Base-by-base conservation (phyloP, 2,329 filamentous ascomycete genomes). In the Aspergillus sp. region DNA sequence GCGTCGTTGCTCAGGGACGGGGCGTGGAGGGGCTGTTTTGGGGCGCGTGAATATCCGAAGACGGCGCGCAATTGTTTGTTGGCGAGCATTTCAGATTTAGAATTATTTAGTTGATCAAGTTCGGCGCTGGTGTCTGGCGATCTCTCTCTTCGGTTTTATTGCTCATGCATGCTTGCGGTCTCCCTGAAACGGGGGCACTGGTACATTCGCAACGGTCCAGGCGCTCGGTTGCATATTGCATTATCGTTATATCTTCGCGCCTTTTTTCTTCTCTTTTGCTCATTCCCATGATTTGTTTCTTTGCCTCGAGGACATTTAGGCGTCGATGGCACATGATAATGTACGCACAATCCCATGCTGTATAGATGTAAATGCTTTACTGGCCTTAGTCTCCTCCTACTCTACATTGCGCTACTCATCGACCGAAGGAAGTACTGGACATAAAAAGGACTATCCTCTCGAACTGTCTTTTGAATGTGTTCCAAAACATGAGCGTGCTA, bases 1-100 rank as follows among this genome's bases (percentile, higher is more conserved):
- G 79, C 9, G 67, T 81, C 54, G 76, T 80, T 32, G 75, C 76
- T 62, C 76, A 78, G 63, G 79, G 78, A 6, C 71, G 66, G n/a
- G 71, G 72, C 20, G 77, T 79, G 18, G 71, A 72, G 58, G 76
- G 77, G 42, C 59, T 81, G 60, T 80, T 81, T 60, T 77, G 77
- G 74, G 78, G 78, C 2, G 72, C 79, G 50, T 76, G 59, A 69
- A 52, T 18, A 11, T 14, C 39, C 16, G 10, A 39, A 22, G 5
- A 6, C 39, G 26, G 26, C 26, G 45, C 1, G 11, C 20, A 16
- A 29, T 50, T 31, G 12, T 51, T 50, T 42, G 11, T 18, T 20
- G 52, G 16, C 18, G 53, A 49, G 12, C 46, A 24, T 29, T 29
- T 29, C 26, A 29, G 26, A 9, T 58, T 32, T 26, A 39, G 20